phyloP scores from a whole-genome alignment of 768 basidiomycete genomes.

The Astraeus odoratus region DNA sequence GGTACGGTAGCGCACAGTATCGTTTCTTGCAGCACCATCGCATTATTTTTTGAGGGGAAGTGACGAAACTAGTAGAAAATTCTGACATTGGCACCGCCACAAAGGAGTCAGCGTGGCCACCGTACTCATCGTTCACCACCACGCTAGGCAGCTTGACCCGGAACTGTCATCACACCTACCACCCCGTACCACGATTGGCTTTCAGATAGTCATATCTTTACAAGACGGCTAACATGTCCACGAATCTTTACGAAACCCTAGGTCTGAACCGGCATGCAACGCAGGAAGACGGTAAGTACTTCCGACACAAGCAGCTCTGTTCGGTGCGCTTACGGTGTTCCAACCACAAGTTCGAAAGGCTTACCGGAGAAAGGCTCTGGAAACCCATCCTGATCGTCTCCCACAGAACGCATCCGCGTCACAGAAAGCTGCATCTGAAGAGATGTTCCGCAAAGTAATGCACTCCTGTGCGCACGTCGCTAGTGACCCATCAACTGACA shows the following conservation, averaged over 20 bases:
- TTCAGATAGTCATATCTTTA: conserved; percentile 1
- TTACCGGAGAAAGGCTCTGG: conserved; percentile 65
- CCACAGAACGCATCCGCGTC: conserved; percentile 46
- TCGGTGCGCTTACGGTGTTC: conserved; percentile 3
- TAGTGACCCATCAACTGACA: conserved; percentile 10
- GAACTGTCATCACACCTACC: background rate
- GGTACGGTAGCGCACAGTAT: conserved; percentile 59
- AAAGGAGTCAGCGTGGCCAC: too few species aligned
- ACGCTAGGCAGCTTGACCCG: background rate
- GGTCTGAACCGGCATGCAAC: conserved; percentile 48
- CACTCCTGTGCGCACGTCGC: conserved; percentile 30
- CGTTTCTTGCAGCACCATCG: conserved; percentile 63
- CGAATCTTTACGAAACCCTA: conserved; percentile 60
- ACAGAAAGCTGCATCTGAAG: conserved; percentile 56
- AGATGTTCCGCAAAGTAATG: conserved; percentile 41
- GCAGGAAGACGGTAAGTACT: conserved; percentile 55
- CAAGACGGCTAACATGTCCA: conserved; percentile 47
- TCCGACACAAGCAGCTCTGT: background rate
- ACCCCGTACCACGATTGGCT: background rate
- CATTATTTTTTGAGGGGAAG: background rate
- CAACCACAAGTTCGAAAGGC: conserved; percentile 57
- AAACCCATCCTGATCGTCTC: conserved; percentile 73
- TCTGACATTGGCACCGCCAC: conserved; percentile 17
- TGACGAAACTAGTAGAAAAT: background rate
- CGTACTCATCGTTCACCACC: too few species aligned